phyloP scores from a whole-genome alignment of 768 basidiomycete genomes.

The Gyrodon lividus region DNA sequence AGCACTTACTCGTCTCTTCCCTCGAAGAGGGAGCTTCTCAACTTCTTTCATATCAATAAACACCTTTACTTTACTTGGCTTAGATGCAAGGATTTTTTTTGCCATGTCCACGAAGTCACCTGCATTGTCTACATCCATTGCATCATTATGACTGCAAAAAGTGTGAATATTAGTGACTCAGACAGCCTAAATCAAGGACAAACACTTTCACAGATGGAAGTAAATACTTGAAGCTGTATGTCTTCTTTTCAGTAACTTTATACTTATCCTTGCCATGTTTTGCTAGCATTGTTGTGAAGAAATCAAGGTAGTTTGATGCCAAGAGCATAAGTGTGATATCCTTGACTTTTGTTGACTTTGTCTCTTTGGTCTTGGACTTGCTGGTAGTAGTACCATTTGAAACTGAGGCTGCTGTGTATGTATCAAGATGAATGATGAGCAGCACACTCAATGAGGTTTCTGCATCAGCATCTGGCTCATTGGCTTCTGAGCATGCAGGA shows the following conservation, averaged over 20 bases:
- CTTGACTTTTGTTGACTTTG: not conserved
- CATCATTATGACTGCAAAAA: not conserved
- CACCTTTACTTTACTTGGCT: not conserved
- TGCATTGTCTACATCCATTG: not conserved
- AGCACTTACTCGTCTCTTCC: too few relatives aligned
- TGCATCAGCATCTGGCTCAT: too few relatives aligned
- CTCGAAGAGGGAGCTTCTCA: not conserved
- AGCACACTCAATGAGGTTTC: too few relatives aligned
- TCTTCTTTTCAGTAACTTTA: too few relatives aligned
- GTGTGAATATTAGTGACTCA: too few relatives aligned
- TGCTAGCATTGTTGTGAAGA: not conserved
- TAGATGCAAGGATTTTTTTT: not conserved
- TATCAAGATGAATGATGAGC: too few relatives aligned
- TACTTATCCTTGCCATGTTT: too few relatives aligned
- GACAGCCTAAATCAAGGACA: too few relatives aligned
- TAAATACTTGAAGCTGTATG: too few relatives aligned
- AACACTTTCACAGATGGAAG: too few relatives aligned
- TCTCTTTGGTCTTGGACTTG: not conserved
- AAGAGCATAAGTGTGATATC: not conserved
- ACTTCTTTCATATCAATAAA: constrained; percentile 3
- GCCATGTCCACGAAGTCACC: not conserved
- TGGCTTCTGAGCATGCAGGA: too few relatives aligned
- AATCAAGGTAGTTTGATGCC: not conserved
- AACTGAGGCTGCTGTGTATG: not conserved
- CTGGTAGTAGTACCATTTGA: too few relatives aligned